phyloP scores from a whole-genome alignment of 1,284 basidiomycete species.

The Hemileia vastatrix region DNA sequence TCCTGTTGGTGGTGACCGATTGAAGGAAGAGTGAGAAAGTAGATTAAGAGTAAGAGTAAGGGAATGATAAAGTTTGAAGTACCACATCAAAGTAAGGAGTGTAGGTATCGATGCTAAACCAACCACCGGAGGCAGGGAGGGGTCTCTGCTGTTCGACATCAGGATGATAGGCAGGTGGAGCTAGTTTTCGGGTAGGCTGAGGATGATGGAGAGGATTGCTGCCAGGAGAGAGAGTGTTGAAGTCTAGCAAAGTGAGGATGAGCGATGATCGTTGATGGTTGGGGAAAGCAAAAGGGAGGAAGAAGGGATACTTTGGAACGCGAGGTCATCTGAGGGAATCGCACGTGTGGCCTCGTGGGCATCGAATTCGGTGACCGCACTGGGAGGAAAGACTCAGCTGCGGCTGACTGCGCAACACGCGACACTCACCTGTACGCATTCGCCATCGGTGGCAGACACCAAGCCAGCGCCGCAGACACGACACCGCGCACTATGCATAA shows the following conservation, averaged over 20 bases:
- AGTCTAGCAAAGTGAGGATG: background rate
- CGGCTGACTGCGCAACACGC: background rate
- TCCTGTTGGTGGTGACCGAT: background rate
- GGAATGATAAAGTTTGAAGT: background rate
- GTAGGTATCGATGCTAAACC: constrained; percentile 19
- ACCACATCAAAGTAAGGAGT: constrained; percentile 21
- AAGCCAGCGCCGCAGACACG: too few relatives aligned
- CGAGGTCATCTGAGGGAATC: background rate
- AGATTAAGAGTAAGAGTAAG: background rate
- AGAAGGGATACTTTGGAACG: constrained; percentile 9
- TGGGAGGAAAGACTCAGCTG: background rate
- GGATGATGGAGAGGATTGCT: background rate
- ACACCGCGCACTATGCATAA: too few relatives aligned
- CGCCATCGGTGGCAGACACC: too few relatives aligned
- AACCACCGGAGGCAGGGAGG: constrained; percentile 1
- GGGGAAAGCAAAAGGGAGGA: background rate
- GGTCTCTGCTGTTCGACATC: constrained; percentile 7
- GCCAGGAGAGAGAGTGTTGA: background rate
- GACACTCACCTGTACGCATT: background rate
- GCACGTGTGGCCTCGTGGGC: constrained; percentile 6
- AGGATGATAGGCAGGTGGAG: constrained; percentile 6
- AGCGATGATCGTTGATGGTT: too few relatives aligned
- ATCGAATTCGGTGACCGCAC: constrained; percentile 20
- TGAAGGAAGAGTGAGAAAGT: background rate
- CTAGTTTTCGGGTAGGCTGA: background rate